Evolutionary conservation across 257 asterid species (phyloP).

Genomic region (Solanum sejunctum): DNA sequence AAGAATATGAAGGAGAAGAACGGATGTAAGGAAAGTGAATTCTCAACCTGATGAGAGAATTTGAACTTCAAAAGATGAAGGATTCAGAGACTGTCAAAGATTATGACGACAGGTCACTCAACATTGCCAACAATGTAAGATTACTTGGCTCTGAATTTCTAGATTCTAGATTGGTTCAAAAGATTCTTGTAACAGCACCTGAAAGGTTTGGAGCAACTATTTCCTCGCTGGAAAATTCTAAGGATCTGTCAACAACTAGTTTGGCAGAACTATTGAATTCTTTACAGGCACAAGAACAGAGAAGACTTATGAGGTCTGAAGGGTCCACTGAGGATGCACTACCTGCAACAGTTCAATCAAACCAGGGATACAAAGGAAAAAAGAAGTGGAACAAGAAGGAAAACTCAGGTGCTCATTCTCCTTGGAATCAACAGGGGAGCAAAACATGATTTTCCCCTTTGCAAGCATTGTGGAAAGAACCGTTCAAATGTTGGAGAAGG

Average conservation of each 20-base stretch:
- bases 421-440: background rate
- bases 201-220: background rate
- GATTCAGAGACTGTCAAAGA: background rate
- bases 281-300: background rate
- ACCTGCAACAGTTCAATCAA: background rate
- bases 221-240: background rate
- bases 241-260: background rate
- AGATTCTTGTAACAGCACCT: background rate
- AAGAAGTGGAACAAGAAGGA: background rate
- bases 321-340: background rate
- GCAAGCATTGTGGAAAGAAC: background rate
- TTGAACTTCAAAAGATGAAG: background rate
- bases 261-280: background rate
- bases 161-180: background rate
- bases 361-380: too few relatives aligned
- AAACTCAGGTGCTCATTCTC: background rate
- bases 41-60: background rate
- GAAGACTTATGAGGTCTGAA: background rate
- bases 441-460: background rate
- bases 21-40: background rate
- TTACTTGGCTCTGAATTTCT: background rate
- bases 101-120: background rate
- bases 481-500: background rate
- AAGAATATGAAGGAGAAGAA: too few relatives aligned
- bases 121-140: background rate